These are phyloP conservation scores for Pseudozyma pruni DNA, from an alignment of 1,284 basidiomycete genomes.

Conservation along the genomic window DNA sequence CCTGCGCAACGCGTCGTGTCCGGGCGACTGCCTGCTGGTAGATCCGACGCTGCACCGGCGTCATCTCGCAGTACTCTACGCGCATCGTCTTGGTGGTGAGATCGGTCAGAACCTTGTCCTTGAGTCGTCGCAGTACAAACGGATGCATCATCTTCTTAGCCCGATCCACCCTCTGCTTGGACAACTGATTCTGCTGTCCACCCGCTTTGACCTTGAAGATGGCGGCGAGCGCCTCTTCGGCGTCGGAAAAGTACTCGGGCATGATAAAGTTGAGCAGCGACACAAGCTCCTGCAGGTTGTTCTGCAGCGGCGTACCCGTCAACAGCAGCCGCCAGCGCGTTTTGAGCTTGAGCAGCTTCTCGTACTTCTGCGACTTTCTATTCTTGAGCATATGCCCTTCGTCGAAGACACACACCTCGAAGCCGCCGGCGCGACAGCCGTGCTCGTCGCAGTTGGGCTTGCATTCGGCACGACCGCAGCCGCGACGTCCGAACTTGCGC, in stretches of 20 bases:
- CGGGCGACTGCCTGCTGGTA: constrained; percentile 86
- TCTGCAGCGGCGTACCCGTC: constrained; percentile 92
- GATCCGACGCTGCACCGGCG: constrained; percentile 80
- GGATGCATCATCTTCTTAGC: constrained; percentile 99
- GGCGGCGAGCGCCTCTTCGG: constrained; percentile 80
- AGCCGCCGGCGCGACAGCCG: constrained; percentile 73
- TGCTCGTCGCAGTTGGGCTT: constrained; percentile 33
- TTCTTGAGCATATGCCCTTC: constrained; percentile 98
- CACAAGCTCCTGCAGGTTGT: constrained; percentile 83
- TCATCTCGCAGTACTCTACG: constrained; percentile 95
- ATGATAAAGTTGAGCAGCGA: constrained; percentile 98
- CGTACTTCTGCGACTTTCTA: constrained; percentile 93
- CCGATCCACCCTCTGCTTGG: constrained; percentile 87
- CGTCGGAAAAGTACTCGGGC: constrained; percentile 84
- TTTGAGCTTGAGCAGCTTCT: constrained; percentile 83
- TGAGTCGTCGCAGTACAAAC: constrained; percentile 93
- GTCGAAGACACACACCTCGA: constrained; percentile 85
- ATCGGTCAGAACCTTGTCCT: constrained; percentile 86
- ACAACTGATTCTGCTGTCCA: constrained; percentile 83
- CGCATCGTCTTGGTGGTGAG: constrained; percentile 90
- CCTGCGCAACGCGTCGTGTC: constrained; percentile 75
- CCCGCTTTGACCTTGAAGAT: constrained; percentile 97
- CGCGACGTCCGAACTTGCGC: constrained; percentile 69
- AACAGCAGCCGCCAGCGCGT: constrained; percentile 90
- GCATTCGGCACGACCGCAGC: constrained; percentile 42